Conservation (phyloP, 2,329 filamentous ascomycete genomes). For the Exophiala viscosa region DNA sequence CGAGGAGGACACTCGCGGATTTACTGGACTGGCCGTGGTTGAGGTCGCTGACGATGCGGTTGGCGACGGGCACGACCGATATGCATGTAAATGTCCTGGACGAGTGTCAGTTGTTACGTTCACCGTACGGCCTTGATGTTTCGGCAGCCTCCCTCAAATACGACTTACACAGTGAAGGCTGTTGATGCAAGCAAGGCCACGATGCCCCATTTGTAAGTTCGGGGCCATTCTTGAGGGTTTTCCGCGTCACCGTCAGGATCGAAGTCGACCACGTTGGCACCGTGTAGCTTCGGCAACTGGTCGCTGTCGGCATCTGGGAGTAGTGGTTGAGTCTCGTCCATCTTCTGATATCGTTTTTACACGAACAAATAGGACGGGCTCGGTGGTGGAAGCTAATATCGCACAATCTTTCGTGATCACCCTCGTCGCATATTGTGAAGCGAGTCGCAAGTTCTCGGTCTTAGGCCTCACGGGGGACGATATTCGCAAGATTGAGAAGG, state of each 20-base stretch:
- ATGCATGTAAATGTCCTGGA: slow-evolving; percentile 58
- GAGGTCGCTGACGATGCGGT: slow-evolving; percentile 49
- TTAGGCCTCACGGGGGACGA: too few species aligned
- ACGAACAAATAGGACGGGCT: too few species aligned
- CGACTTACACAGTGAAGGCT: slow-evolving; percentile 26
- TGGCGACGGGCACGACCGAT: slow-evolving; percentile 53
- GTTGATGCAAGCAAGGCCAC: slow-evolving; percentile 26
- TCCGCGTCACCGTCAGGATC: slow-evolving; percentile 25
- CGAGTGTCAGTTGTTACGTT: slow-evolving; percentile 3
- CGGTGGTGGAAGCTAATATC: too few species aligned
- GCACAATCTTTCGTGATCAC: too few species aligned
- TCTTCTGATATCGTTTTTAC: not conserved
- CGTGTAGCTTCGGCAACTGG: not conserved
- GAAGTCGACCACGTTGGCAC: slow-evolving; percentile 24
- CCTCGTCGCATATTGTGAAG: too few species aligned
- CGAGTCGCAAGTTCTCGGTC: too few species aligned
- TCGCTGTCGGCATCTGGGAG: slow-evolving; percentile 7
- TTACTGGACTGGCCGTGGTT: slow-evolving; percentile 38
- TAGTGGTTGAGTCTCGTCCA: slow-evolving; percentile 21
- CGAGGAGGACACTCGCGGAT: slow-evolving; percentile 49
- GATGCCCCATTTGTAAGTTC: slow-evolving; percentile 26
- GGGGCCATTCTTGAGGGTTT: slow-evolving; percentile 29
- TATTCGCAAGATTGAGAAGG: too few species aligned
- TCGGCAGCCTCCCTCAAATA: too few species aligned
- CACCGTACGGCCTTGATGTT: too few species aligned